Base-by-base conservation (phyloP, 176 grass and related monocot species). In the Zea luxurians region DNA sequence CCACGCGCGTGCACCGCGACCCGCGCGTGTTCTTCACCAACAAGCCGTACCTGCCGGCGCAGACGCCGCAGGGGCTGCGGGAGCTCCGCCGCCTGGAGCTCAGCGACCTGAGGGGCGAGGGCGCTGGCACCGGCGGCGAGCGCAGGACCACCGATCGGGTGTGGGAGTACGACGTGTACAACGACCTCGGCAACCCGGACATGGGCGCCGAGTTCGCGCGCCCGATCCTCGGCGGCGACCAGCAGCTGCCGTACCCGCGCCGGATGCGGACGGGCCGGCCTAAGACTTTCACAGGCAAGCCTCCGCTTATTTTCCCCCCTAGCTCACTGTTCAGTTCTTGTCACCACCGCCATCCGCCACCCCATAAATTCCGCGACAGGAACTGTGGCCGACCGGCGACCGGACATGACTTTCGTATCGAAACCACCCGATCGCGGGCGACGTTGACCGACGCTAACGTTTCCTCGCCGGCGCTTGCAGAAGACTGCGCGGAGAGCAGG, bases 121-220 rank as follows among this genome's bases (percentile, higher is more conserved):
- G 76, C 27, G 27, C 27, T 27, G 27, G 27, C 5, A 64, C 64
- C 41, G 88, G 75, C 38, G 92, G 88, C 42, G 88, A 95, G 82
- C 79, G 92, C 42, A 81, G 68, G 76, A 21, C 6, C 64, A 89
- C 86, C 3, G 92, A 99, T 37, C 73, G 88, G 13, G 83, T 87
- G 9, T 99, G 92, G 20, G 88, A 93, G 41, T 99, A 93, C n/a
- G 96, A 88, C 68, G 68, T 79, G 11, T 99, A 96, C 66, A 91
- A 96, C 59, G 96, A 99, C 72, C 79, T 99, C 48, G 96, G 92
- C 7, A 81, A 91, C 78, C 92, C 96, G 13, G 92, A 96, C 79
- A 99, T 91, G 62, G 96, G 90, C 46, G 17, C 76, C 21, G 78
- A 88, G 43, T 84, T 85, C 76, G 79, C 81, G 6, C 83, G 96